Evolutionary conservation across 2,329 filamentous ascomycete genomes (phyloP).

Genomic region (Clonostachys rosea): DNA sequence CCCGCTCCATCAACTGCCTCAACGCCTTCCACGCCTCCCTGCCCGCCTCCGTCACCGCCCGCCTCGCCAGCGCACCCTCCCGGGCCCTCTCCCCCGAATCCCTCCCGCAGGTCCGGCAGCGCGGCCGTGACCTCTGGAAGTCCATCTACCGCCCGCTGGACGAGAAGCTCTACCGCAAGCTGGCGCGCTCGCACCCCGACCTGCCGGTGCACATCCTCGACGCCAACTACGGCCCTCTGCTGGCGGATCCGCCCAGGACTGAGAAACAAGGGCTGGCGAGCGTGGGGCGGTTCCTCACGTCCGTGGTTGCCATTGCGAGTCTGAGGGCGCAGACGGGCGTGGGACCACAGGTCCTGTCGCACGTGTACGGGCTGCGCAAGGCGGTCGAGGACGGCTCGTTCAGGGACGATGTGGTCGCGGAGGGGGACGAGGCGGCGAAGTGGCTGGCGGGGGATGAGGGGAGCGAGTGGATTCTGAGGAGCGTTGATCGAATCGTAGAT

Average conservation of each 20-base stretch:
- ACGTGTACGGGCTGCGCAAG: slow-evolving; percentile 77
- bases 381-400: slow-evolving; percentile 64
- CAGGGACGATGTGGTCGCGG: slow-evolving; percentile 27
- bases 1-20: slow-evolving; percentile 78
- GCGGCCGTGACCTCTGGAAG: slow-evolving; percentile 66
- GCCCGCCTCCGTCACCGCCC: slow-evolving; percentile 45
- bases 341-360: slow-evolving; percentile 74
- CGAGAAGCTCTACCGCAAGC: slow-evolving; percentile 63
- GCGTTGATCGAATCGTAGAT: slow-evolving; percentile 37
- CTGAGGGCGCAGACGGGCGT: slow-evolving; percentile 77
- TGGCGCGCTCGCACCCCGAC: slow-evolving; percentile 72
- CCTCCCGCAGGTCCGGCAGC: slow-evolving; percentile 45
- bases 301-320: slow-evolving; percentile 68
- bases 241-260: slow-evolving; percentile 58
- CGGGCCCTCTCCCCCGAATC: slow-evolving; percentile 47
- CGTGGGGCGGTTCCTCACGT: slow-evolving; percentile 70
- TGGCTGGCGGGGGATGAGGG: slow-evolving; percentile 41
- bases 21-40: slow-evolving; percentile 64
- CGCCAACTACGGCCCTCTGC: slow-evolving; percentile 67
- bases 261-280: slow-evolving; percentile 32
- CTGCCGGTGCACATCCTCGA: slow-evolving; percentile 75
- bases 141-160: slow-evolving; percentile 74
- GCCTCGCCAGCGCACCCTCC: slow-evolving; percentile 52
- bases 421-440: slow-evolving; percentile 20
- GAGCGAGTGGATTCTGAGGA: slow-evolving; percentile 37